Evolutionary conservation across 441 rosid genomes (phyloP), one percentile per base, ranked within the genome.

Genomic region (Eutrema salsugineum): DNA sequence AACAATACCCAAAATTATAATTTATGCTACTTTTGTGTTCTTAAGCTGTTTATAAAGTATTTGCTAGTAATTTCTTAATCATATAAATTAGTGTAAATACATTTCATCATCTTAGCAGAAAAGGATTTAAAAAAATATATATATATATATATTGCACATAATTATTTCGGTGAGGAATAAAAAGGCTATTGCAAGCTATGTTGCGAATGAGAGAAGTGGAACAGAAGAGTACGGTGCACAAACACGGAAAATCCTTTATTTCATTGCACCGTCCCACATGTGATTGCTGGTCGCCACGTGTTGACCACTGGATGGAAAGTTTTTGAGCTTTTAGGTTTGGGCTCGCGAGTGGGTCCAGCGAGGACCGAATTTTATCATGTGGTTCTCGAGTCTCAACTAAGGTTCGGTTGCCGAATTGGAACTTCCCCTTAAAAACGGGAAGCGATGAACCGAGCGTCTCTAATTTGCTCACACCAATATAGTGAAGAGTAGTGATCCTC

Each of bases 251-350:
- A 15, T 16, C 24, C 16, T 24, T 24, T 1, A 22, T 1, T 79
- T n/a, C n/a, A 43, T 78, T 79, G 70, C 75, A 73, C 87, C 81
- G 83, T 32, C 84, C 83, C 84, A 58, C 82, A 70, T 68, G 78
- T 72, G 87, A 78, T 66, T 64, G 56, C 38, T 54, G 40, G 35
- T 14, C 4, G 28, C 17, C 14, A 76, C 83, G 84, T 82, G 87
- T 53, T 69, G 10, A 9, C 0, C 61, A 6, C n/a, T 55, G 38
- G 14, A 33, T 19, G 32, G 0, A 78, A 53, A 58, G 1, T 30
- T 28, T 55, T 61, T 47, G 7, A 36, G 24, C 19, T n/a, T 5
- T 27, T n/a, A n/a, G n/a, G 22, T 15, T 40, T 28, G 12, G 53
- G 32, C 33, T 70, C 46, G 1, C 15, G 5, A 14, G 20, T 54